A percentile compares a stretch with the other conserved stretches of the same genome.
These are phyloP conservation scores for Crithidia expoeki DNA, from an alignment of 208 protist genomes.

Conservation along the genomic window DNA sequence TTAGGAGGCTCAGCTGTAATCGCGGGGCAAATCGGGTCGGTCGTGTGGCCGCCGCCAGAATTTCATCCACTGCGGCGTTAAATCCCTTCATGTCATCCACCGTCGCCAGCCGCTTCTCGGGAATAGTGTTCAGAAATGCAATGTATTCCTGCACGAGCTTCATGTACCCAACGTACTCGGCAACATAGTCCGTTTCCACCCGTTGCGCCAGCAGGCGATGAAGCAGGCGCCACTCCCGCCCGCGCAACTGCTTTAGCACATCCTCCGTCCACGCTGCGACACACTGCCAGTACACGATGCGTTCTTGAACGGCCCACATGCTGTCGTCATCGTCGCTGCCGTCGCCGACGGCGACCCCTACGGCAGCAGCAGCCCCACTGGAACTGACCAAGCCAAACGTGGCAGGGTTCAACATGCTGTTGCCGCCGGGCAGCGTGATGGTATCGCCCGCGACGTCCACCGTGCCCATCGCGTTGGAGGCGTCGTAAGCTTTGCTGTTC, in stretches of 20 bases:
- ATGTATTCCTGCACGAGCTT: constrained; percentile 74
- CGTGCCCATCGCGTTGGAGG: neutral
- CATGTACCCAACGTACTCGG: constrained; percentile 67
- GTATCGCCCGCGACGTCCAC: constrained; percentile 4
- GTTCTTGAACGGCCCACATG: constrained; percentile 48
- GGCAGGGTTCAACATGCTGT: neutral
- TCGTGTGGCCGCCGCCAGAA: constrained; percentile 47
- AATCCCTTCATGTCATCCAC: constrained; percentile 36
- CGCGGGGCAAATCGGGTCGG: constrained; percentile 53
- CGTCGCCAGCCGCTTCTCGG: constrained; percentile 47
- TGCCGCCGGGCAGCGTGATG: neutral
- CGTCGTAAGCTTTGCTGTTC: constrained; percentile 20
- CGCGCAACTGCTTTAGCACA: constrained; percentile 67
- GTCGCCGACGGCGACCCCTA: neutral
- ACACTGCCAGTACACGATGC: constrained; percentile 76
- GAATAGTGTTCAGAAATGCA: constrained; percentile 60
- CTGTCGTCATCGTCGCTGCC: constrained; percentile 28
- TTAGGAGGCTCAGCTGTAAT: constrained; percentile 57
- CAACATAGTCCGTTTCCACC: constrained; percentile 73
- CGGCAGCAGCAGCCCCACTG: neutral
- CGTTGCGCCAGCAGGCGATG: constrained; percentile 72
- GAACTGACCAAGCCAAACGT: neutral
- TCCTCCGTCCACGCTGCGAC: constrained; percentile 77
- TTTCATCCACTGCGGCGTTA: constrained; percentile 35
- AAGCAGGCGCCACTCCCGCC: constrained; percentile 82